Conservation (phyloP, 805 yeast species). For the Suhomyces pyralidae region DNA sequence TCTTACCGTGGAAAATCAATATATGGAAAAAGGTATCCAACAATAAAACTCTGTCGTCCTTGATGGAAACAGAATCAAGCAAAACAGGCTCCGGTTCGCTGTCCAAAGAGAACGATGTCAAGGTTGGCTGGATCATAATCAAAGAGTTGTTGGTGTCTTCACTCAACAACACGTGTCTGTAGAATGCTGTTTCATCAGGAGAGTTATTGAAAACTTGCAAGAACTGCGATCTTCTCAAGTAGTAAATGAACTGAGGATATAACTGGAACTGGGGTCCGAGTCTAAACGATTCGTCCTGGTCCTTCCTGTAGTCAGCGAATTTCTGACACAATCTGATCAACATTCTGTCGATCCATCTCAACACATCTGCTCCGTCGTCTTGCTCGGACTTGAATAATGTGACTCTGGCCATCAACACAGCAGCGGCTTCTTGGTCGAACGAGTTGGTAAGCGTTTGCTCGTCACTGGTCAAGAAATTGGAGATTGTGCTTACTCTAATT, state of each 20-base stretch:
- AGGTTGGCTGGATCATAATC: constrained; percentile 97
- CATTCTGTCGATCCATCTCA: constrained; percentile 93
- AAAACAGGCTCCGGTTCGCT: constrained; percentile 86
- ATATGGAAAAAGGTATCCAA: constrained; percentile 97
- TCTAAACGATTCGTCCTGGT: constrained; percentile 77
- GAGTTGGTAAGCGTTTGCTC: constrained; percentile 51
- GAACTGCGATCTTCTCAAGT: constrained; percentile 93
- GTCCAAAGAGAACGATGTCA: constrained; percentile 77
- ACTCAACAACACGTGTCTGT: constrained; percentile 85
- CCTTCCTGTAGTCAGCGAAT: constrained; percentile 90
- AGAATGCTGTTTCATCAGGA: constrained; percentile 97
- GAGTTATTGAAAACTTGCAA: constrained; percentile 95
- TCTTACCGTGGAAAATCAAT: constrained; percentile 90
- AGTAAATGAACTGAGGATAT: constrained; percentile 94
- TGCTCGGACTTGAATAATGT: constrained; percentile 76
- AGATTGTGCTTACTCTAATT: constrained; percentile 85
- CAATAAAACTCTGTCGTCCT: constrained; percentile 80
- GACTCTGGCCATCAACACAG: constrained; percentile 86
- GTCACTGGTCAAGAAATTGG: constrained; percentile 51
- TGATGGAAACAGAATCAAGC: constrained; percentile 87
- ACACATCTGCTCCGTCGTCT: constrained; percentile 89
- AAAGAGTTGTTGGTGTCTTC: constrained; percentile 92
- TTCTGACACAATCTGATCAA: constrained; percentile 86
- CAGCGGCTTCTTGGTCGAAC: constrained; percentile 99
- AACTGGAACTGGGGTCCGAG: constrained; percentile 79